Conservation (phyloP, 345 rosid species). For the Boechera stricta region DNA sequence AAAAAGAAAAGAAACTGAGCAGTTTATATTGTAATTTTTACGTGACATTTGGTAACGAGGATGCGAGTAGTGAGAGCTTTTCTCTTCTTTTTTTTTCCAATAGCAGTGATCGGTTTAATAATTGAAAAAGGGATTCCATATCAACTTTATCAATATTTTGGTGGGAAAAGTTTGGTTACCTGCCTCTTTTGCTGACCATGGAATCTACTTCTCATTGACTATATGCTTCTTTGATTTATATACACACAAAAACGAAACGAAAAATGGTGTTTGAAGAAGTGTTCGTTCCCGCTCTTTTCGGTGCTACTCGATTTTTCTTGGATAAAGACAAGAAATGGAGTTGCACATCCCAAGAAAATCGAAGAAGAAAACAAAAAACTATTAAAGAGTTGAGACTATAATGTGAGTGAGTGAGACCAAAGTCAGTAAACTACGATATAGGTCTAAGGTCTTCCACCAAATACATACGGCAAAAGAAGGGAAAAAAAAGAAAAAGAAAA, state of each 20-base stretch:
- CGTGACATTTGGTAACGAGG: not conserved
- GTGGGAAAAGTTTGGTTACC: slow-evolving; percentile 42
- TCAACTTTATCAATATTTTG: slow-evolving; percentile 17
- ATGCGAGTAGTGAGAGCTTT: slow-evolving; percentile 16
- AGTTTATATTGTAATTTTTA: slow-evolving; percentile 15
- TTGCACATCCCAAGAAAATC: slow-evolving; percentile 39
- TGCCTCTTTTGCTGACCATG: slow-evolving; percentile 47
- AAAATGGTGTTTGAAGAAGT: slow-evolving; percentile 30
- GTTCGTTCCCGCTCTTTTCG: slow-evolving; percentile 50
- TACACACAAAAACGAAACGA: not conserved
- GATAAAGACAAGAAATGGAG: slow-evolving; percentile 39
- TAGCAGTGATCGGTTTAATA: slow-evolving; percentile 37
- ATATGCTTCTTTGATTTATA: slow-evolving; percentile 29
- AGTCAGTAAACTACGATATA: slow-evolving; percentile 43
- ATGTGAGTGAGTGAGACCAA: slow-evolving; percentile 45
- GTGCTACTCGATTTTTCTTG: slow-evolving; percentile 36
- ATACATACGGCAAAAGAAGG: slow-evolving; percentile 12
- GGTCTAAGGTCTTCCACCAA: slow-evolving; percentile 39
- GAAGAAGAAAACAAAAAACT: slow-evolving; percentile 44
- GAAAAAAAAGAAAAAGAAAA: no score
- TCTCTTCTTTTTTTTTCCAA: not conserved
- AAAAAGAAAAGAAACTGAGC: not conserved
- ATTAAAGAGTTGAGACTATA: slow-evolving; percentile 22
- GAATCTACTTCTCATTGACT: slow-evolving; percentile 49
- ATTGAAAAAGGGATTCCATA: slow-evolving; percentile 40